These are phyloP conservation scores for Hortaea werneckii DNA, from an alignment of 2,329 filamentous ascomycete species.

Conservation along the genomic window DNA sequence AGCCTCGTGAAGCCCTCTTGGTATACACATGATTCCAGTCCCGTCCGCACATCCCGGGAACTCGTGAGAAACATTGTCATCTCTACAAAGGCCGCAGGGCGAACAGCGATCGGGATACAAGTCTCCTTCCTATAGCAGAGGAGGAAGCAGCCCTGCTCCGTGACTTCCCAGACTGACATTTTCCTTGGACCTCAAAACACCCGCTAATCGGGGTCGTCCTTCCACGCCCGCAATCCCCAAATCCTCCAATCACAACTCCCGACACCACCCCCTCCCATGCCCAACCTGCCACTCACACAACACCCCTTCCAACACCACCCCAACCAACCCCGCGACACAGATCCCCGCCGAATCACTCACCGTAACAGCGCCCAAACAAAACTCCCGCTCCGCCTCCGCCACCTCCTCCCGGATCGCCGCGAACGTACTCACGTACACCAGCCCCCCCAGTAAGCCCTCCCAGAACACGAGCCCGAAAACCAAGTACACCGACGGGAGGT, in stretches of 20 bases:
- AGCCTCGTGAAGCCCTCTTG: no score
- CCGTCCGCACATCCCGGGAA: no score
- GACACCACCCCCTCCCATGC: conserved; percentile 58
- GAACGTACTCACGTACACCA: conserved; percentile 94
- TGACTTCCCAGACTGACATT: no score
- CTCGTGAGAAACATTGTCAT: no score
- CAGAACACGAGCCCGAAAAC: conserved; percentile 80
- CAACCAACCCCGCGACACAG: conserved; percentile 73
- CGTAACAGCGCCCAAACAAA: conserved; percentile 78
- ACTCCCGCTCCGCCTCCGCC: conserved; percentile 69
- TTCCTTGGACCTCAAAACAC: no score
- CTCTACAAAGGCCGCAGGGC: no score
- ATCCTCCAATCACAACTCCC: conserved; percentile 10
- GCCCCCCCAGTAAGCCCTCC: conserved; percentile 83
- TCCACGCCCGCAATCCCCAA: no score
- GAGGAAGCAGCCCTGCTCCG: no score
- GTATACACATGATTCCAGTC: no score
- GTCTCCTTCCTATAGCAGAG: no score
- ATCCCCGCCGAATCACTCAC: conserved; percentile 90
- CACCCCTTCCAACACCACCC: conserved; percentile 71
- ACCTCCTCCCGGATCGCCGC: conserved; percentile 85
- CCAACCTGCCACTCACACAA: conserved; percentile 76
- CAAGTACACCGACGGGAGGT: conserved; percentile 77
- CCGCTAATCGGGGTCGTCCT: no score
- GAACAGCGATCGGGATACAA: no score